phyloP scores from a whole-genome alignment of 2,329 filamentous ascomycete genomes.

The Helminthosporium solani region DNA sequence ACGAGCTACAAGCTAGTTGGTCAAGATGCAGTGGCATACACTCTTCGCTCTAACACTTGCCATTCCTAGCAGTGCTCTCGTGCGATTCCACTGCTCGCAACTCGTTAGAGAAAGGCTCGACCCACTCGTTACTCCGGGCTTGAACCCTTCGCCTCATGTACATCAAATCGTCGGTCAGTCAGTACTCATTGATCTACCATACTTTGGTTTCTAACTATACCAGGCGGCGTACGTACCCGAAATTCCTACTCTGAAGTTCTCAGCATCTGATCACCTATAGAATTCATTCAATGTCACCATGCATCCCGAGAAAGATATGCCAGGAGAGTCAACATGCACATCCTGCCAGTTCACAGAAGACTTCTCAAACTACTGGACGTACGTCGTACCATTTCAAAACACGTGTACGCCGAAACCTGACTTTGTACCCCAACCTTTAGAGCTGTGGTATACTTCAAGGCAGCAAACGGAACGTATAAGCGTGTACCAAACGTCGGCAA shows the following conservation, averaged over 20 bases:
- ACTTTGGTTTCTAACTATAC: conserved; percentile 1
- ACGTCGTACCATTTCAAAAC: conserved; percentile 16
- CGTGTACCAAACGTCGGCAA: conserved; percentile 32
- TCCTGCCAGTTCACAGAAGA: conserved; percentile 30
- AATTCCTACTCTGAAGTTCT: conserved; percentile 22
- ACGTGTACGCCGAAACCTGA: conserved; percentile 18
- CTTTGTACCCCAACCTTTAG: conserved; percentile 19
- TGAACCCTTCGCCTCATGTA: conserved; percentile 22
- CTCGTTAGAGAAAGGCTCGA: conserved; percentile 23
- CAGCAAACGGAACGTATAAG: conserved; percentile 32
- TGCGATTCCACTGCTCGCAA: conserved; percentile 27
- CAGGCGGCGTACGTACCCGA: conserved; percentile 12
- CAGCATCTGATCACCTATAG: conserved; percentile 21
- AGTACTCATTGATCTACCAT: not conserved
- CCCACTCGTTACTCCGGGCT: conserved; percentile 20
- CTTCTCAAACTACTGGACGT: conserved; percentile 10
- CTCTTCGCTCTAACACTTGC: conserved; percentile 16
- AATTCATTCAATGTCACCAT: conserved; percentile 23
- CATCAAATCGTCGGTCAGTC: conserved; percentile 26
- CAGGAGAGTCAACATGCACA: conserved; percentile 14
- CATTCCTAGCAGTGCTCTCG: conserved; percentile 17
- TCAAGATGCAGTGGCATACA: conserved; percentile 17
- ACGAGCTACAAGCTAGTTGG: not conserved
- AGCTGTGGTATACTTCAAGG: conserved; percentile 31
- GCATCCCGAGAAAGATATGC: conserved; percentile 11